Evolutionary conservation across 2,329 filamentous ascomycete genomes (phyloP), one percentile per base, ranked within the genome.

Genomic region (Neofusicoccum parvum): DNA sequence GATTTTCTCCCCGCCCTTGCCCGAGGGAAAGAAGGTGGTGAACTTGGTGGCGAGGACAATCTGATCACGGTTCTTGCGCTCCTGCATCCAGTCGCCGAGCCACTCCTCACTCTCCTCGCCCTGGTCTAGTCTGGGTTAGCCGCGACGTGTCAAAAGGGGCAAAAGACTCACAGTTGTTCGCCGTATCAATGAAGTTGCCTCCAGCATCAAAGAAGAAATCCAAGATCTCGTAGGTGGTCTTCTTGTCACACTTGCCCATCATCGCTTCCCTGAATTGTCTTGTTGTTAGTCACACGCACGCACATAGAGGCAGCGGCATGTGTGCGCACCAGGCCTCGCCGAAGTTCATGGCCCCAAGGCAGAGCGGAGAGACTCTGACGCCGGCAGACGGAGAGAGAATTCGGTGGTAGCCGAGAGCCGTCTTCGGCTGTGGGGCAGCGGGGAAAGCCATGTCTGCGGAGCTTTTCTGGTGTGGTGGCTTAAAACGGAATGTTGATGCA

Each of bases 201-300:
- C 88, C 88, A 0, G 87, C 82, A 5, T 84, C 82, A 67, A 84
- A 86, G 77, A 86, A 92, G 72, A 84, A 87, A 72, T 92, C 89
- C 7, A 92, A 81, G 36, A 92, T 86, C 20, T 81, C 79, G 69
- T 90, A 88, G 1, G 85, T 82, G 1, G 83, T 83, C 56, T 86
- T 80, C 72, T 91, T 86, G 72, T 73, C 64, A 27, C 58, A 62
- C 15, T 66, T 54, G 48, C 54, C 64, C 56, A 66, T 43, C 15
- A 64, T 32, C 3, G 3, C 12, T 1, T 45, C 34, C 56, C 56
- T 60, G 27, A 5, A 7, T 32, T 32, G 5, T 32, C 6, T 32
- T 32, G 1, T 2, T 7, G 27, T 32, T 7, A 32, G 27, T 7
- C 1, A 32, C 6, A 32, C 27, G 27, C 27, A 32, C 27, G 27